phyloP scores from a whole-genome alignment of 2,329 filamentous ascomycete genomes.

The Aspergillus piperis region DNA sequence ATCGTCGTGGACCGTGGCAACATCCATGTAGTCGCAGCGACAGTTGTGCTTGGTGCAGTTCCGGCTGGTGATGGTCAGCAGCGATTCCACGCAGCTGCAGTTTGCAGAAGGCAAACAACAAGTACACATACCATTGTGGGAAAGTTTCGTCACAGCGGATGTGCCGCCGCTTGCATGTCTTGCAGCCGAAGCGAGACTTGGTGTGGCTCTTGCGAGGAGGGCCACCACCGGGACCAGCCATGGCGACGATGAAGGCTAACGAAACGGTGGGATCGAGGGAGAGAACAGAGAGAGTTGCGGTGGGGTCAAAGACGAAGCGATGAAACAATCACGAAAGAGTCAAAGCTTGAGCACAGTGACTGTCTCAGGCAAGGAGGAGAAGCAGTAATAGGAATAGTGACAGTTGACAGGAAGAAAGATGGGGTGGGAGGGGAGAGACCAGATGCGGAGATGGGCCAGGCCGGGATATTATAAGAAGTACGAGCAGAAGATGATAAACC shows the following conservation, averaged over 20 bases:
- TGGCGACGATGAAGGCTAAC: conserved; percentile 40
- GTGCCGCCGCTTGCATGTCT: conserved; percentile 95
- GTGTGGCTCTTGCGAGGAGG: conserved; percentile 91
- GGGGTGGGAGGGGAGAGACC: conserved; percentile 1
- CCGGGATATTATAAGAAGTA: conserved; percentile 8
- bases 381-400: no score
- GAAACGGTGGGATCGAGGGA: conserved; percentile 7
- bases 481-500: conserved; percentile 1
- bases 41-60: conserved; percentile 99
- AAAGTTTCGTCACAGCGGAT: conserved; percentile 98
- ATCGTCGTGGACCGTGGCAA: conserved; percentile 62
- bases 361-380: not conserved
- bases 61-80: conserved; percentile 59
- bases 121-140: conserved; percentile 78
- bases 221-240: conserved; percentile 94
- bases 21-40: conserved; percentile 96
- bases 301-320: conserved; percentile 11
- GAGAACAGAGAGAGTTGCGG: conserved; percentile 7
- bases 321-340: not conserved
- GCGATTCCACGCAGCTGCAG: not conserved
- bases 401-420: conserved; percentile 2
- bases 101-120: not conserved
- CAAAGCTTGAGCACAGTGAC: not conserved
- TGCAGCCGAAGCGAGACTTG: conserved; percentile 97
- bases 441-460: conserved; percentile 8